phyloP scores from a whole-genome alignment of 2,329 filamentous ascomycete genomes.

The Aspergillus novoparasiticus region DNA sequence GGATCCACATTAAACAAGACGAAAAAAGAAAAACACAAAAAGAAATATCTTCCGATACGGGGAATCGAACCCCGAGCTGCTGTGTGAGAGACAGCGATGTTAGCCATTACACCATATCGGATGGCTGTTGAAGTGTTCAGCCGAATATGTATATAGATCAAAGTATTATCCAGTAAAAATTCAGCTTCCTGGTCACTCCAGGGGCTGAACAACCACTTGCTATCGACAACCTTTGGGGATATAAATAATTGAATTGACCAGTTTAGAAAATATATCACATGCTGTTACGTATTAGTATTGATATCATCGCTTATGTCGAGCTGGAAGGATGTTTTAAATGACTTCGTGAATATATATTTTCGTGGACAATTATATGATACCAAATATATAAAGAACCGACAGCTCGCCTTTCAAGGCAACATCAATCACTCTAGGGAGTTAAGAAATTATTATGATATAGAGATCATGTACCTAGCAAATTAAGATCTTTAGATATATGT shows the following conservation, averaged over 20 bases:
- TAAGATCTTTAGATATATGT: too few relatives aligned
- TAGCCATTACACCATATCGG: constrained; percentile 11
- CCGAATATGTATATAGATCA: neutral
- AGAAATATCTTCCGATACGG: neutral
- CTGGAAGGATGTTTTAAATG: too few relatives aligned
- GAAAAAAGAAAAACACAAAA: neutral
- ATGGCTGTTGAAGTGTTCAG: neutral
- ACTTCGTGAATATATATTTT: neutral
- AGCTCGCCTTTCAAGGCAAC: too few relatives aligned
- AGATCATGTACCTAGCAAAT: too few relatives aligned
- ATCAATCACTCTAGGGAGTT: too few relatives aligned
- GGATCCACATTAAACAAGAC: neutral
- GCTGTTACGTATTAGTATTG: neutral
- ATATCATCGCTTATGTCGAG: neutral
- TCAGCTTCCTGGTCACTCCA: too few relatives aligned
- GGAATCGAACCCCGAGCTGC: constrained; percentile 11
- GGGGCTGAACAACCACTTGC: neutral
- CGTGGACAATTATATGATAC: too few relatives aligned
- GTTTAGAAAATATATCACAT: neutral
- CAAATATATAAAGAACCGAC: too few relatives aligned
- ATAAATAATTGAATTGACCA: too few relatives aligned
- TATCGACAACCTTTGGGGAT: neutral
- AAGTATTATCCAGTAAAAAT: neutral
- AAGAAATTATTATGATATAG: too few relatives aligned
- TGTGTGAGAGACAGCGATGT: constrained; percentile 11